phyloP scores from a whole-genome alignment of 805 yeast species.

The Metschnikowia kofuensis region DNA sequence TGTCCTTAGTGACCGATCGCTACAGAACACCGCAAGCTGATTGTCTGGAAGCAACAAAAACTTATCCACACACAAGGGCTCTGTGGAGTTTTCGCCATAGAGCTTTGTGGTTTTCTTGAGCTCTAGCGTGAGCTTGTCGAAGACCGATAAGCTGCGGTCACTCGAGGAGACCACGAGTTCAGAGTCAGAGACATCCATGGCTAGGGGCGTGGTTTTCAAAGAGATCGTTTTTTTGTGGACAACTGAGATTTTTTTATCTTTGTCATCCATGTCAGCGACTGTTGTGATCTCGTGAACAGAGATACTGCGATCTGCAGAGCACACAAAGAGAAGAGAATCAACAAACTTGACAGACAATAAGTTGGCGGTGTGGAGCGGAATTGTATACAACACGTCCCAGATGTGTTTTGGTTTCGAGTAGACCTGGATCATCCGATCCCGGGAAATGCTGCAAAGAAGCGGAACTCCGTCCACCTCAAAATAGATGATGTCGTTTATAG shows the following conservation, averaged over 20 bases:
- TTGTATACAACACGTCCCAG: slow-evolving; percentile 59
- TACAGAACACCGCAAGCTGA: slow-evolving; percentile 40
- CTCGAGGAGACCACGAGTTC: slow-evolving; percentile 51
- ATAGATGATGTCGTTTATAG: slow-evolving; percentile 44
- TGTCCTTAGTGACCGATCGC: slow-evolving; percentile 57
- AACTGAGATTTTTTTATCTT: neutral
- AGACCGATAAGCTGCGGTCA: slow-evolving; percentile 48
- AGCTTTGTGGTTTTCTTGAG: slow-evolving; percentile 39
- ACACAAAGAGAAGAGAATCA: slow-evolving; percentile 40
- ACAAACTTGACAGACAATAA: slow-evolving; percentile 35
- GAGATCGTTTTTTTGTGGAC: slow-evolving; percentile 47
- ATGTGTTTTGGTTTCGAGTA: slow-evolving; percentile 26
- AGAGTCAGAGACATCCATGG: slow-evolving; percentile 32
- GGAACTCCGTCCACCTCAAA: slow-evolving; percentile 27
- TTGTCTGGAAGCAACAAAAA: slow-evolving; percentile 29
- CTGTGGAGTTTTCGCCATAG: slow-evolving; percentile 34
- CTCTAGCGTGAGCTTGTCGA: slow-evolving; percentile 34
- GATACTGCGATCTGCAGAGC: slow-evolving; percentile 61
- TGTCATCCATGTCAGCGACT: slow-evolving; percentile 18
- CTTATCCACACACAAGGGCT: slow-evolving; percentile 45
- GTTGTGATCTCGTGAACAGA: slow-evolving; percentile 46
- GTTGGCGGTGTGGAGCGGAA: slow-evolving; percentile 58
- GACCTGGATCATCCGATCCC: slow-evolving; percentile 64
- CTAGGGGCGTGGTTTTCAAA: slow-evolving; percentile 49
- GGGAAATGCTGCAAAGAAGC: slow-evolving; percentile 47